Percentiles rank a stretch among this genome's conserved stretches.
These are phyloP conservation scores for Neofusicoccum laricinum DNA, from an alignment of 2,329 filamentous ascomycete genomes.

Conservation along the genomic window DNA sequence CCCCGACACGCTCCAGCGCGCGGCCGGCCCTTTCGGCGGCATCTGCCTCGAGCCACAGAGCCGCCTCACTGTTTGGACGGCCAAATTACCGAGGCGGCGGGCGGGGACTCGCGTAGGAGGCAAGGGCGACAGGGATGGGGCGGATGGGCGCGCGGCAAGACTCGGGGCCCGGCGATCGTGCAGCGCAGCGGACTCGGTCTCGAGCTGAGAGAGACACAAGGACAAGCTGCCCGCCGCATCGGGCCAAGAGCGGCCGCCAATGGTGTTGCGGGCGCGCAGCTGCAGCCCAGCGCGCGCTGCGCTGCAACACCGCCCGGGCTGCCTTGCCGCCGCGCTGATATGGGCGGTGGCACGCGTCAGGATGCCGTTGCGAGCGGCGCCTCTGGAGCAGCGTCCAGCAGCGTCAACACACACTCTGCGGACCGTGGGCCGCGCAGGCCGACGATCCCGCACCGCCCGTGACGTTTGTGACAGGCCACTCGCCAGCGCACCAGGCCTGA, in stretches of 20 bases:
- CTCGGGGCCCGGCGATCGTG: background rate
- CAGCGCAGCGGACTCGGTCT: background rate
- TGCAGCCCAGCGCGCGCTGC: background rate
- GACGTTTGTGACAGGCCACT: constrained; percentile 12
- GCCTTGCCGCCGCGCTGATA: background rate
- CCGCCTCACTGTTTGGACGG: background rate
- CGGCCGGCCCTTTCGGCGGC: background rate
- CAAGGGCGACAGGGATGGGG: constrained; percentile 9
- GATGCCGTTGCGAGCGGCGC: background rate
- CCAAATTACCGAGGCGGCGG: constrained; percentile 10
- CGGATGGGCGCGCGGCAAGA: background rate
- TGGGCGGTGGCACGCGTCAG: background rate
- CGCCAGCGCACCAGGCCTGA: background rate
- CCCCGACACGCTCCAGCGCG: background rate
- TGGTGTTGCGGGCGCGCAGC: background rate
- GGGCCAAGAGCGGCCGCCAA: background rate
- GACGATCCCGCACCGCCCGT: background rate
- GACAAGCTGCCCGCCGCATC: constrained; percentile 1
- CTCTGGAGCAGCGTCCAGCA: background rate
- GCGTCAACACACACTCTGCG: background rate
- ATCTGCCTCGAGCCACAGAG: background rate
- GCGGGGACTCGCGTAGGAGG: background rate
- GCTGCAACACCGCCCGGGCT: background rate
- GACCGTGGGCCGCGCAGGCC: background rate
- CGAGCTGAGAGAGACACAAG: background rate